Evolutionary conservation across 805 yeast genomes (phyloP).

Genomic region (Candida broadrunensis): DNA sequence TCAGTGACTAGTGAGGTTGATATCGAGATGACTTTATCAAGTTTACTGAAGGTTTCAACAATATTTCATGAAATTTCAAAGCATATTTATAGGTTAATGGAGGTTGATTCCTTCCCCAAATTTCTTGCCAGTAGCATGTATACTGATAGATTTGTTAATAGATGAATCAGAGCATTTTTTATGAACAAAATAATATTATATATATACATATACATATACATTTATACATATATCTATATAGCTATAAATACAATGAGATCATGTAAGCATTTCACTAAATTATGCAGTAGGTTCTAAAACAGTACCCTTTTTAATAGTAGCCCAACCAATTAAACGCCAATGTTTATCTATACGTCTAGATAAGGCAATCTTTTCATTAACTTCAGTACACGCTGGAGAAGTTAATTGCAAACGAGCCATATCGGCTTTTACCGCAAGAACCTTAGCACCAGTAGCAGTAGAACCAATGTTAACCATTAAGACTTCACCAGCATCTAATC

Average conservation of each 20-base stretch:
- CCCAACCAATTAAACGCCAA: conserved; percentile 99
- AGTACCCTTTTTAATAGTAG: conserved; percentile 92
- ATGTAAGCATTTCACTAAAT: neutral
- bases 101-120: conserved; percentile 70
- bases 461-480: conserved; percentile 99
- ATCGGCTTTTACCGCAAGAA: conserved; percentile 96
- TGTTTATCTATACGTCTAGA: conserved; percentile 99
- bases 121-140: conserved; percentile 38
- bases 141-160: neutral
- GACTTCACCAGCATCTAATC: conserved; percentile 90
- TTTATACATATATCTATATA: conserved; percentile 5
- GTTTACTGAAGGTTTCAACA: conserved; percentile 5
- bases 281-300: conserved; percentile 71
- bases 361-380: conserved; percentile 96
- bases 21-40: too few relatives aligned
- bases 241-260: conserved; percentile 17
- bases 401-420: conserved; percentile 97
- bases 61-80: conserved; percentile 40
- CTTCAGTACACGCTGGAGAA: conserved; percentile 98
- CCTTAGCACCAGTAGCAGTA: conserved; percentile 99
- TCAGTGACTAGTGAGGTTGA: neutral
- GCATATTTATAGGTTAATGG: conserved; percentile 59
- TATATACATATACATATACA: neutral
- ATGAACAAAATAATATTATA: conserved; percentile 1
- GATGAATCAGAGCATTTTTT: neutral